Evolutionary conservation across 352 stramenopile genomes (phyloP).

Genomic region (Pythium sp.): DNA sequence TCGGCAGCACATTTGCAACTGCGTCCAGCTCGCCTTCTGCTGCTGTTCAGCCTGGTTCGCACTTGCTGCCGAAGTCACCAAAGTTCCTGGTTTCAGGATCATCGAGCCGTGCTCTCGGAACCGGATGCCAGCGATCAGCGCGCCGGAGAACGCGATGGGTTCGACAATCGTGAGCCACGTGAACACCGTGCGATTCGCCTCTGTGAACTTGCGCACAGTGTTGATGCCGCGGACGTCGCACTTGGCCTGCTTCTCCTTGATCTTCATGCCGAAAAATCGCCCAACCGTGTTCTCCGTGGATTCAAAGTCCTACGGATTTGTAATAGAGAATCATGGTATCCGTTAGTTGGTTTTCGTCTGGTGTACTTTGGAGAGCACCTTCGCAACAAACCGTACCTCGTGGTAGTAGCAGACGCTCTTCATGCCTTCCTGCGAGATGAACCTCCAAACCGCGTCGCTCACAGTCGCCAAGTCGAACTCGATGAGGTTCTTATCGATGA

Average conservation of each 20-base stretch:
- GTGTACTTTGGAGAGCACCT: neutral
- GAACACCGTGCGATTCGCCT: neutral
- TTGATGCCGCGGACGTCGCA: constrained; percentile 1
- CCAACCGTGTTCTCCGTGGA: neutral
- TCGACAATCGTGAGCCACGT: neutral
- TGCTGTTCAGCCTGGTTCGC: neutral
- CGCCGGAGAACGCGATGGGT: constrained; percentile 1
- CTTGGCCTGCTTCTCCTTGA: constrained; percentile 1
- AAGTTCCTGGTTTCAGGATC: neutral
- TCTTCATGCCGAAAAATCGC: constrained; percentile 6
- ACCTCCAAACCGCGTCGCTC: constrained; percentile 2
- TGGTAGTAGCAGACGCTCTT: constrained; percentile 11
- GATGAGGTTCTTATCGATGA: constrained; percentile 1
- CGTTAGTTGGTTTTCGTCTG: neutral
- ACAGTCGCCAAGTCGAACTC: neutral
- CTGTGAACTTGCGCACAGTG: neutral
- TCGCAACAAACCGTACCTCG: neutral
- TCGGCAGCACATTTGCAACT: neutral
- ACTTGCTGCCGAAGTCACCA: neutral
- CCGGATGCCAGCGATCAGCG: neutral
- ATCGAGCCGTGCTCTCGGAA: neutral
- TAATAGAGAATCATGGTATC: neutral
- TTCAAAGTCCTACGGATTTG: neutral
- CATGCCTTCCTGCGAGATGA: constrained; percentile 6
- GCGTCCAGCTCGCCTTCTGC: neutral